phyloP scores from a whole-genome alignment of 495 filamentous ascomycete genomes.

The Bryoglossum gracile region DNA sequence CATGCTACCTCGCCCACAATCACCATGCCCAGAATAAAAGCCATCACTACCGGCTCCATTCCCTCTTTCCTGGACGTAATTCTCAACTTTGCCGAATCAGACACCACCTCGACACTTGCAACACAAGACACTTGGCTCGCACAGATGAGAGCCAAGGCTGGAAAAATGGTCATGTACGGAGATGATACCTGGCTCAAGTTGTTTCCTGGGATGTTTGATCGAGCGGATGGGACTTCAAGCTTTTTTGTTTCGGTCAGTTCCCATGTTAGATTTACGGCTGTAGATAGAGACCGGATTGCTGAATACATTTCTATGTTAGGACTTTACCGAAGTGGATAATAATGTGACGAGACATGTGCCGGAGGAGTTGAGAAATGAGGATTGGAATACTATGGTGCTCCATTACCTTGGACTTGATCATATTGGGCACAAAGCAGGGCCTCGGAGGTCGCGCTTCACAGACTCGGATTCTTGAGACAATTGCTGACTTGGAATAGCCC shows the following conservation, averaged over 20 bases:
- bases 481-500: conserved; percentile 31
- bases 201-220: conserved; percentile 79
- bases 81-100: conserved; percentile 91
- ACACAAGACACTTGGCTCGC: conserved; percentile 92
- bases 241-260: conserved; percentile 92
- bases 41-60: conserved; percentile 92
- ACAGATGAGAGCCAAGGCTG: conserved; percentile 71
- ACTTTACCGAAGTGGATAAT: conserved; percentile 95
- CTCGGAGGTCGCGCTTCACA: conserved; percentile 53
- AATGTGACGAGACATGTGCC: conserved; percentile 92
- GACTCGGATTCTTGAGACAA: background rate
- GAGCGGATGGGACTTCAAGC: conserved; percentile 86
- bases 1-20: conserved; percentile 96
- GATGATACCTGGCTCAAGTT: conserved; percentile 99
- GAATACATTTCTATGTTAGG: conserved; percentile 50
- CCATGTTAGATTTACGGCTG: conserved; percentile 2
- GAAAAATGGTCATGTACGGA: conserved; percentile 86
- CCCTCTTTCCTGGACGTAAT: conserved; percentile 97
- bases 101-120: conserved; percentile 77
- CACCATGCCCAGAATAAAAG: conserved; percentile 96
- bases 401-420: conserved; percentile 97
- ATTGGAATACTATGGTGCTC: conserved; percentile 91
- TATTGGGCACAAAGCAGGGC: conserved; percentile 93
- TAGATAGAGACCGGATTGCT: conserved; percentile 24
- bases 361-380: conserved; percentile 60